Base-by-base conservation (phyloP, 257 asterid genomes). In the Solanum tarapatanum region DNA sequence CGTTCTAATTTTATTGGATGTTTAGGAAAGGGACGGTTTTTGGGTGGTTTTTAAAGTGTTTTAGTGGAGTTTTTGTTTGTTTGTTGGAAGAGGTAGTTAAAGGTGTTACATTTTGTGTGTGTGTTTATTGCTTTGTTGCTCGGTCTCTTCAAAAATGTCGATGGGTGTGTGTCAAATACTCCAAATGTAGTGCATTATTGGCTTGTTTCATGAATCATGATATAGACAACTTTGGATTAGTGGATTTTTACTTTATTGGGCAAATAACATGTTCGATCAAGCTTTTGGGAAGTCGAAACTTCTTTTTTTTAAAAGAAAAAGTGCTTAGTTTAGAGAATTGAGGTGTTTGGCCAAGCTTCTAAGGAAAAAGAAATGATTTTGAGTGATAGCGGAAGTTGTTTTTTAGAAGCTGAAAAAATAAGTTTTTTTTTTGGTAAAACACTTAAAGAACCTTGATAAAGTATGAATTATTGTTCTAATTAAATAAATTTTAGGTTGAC, bases 81-180 rank as follows among this genome's bases (percentile, higher is more conserved):
- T 11, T 69, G 8, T 39, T 77, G 84, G 23, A 77, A 37, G 83
- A 2, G 12, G 36, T 41, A 39, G 33, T 24, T 1, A 24, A 32
- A 77, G 36, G 36, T 39, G 84, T 77, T 77, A 0, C 13, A 13
- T n/a, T 24, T 41, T 64, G 16, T 14, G 60, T 14, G 60, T 4
- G 33, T 76, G 21, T 76, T n/a, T 23, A 62, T 62, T 64, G 30
- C 72, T 64, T 1, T n/a, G 16, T 64, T 62, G 30, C 3, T 62
- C 3, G 32, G 16, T 2, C 6, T 62, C 7, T 62, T 23, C 1
- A 4, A 62, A 62, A 23, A 62, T 62, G 28, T 62, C 1, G 3
- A 3, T 2, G 3, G 0, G 28, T 62, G 14, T 0, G 30, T 23
- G 28, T 23, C 5, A 3, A 9, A 10, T 62, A n/a, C 30, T 62